Base-by-base conservation (phyloP, 345 rosid genomes). In the Eucalyptus cloeziana region DNA sequence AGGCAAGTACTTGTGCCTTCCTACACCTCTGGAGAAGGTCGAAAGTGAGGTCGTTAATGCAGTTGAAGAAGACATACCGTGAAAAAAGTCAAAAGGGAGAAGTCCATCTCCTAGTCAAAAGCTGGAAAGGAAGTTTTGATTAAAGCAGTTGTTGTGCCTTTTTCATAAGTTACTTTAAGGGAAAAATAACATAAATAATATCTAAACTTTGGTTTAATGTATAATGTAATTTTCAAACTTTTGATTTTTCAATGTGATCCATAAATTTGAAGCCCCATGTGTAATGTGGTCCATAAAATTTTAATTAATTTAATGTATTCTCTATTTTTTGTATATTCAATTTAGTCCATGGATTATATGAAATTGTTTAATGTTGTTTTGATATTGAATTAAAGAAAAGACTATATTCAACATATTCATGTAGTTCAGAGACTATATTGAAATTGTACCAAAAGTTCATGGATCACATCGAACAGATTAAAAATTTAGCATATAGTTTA, bases 311-410 rank as follows among this genome's bases (percentile, higher is more conserved):
- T 52, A 52, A 52, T 52, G 58, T 52, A 52, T 21, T 52, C 5
- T 8, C 25, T 52, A 51, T 52, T 52, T 19, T 52, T 3, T 50
- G 7, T 19, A 52, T 52, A 52, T 52, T 52, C 25, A 52, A 52
- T 52, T 3, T 52, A 52, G 58, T 52, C 5, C 0, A 52, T 21
- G 10, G 5, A 52, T 21, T 19, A 52, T 52, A 52, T 52, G 0
- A 52, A 52, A 1, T 0, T 52, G 1, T 19, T 7, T 19, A 52
- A 0, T 52, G 1, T 19, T 52, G 2, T 21, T 2, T 1, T 52
- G 58, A 52, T 52, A 0, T 52, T 52, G 58, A 52, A 52, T 52
- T 52, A 52, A 52, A 21, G 58, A 21, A 52, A 52, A 0, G 5
- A 21, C 10, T 52, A 21, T 21, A 52, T 52, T 52, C 58, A 52